phyloP scores from a whole-genome alignment of 306 rosid genomes.

The Quillaja saponaria region DNA sequence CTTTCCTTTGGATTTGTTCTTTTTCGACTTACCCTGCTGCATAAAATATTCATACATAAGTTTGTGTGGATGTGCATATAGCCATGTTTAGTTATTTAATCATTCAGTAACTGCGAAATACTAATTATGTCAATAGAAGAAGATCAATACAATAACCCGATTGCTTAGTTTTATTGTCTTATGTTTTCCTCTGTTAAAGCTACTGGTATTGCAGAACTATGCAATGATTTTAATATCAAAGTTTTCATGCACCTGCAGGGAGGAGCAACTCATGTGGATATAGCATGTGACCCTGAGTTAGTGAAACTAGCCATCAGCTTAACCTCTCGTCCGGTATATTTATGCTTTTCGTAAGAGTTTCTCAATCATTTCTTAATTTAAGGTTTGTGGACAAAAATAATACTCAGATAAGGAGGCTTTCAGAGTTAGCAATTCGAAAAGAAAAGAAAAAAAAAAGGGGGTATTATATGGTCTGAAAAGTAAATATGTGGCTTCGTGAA shows the following conservation, averaged over 20 bases:
- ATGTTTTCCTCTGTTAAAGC: slow-evolving; percentile 12
- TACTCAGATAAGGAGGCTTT: too few relatives aligned
- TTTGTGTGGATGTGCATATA: background rate
- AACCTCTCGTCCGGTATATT: slow-evolving; percentile 81
- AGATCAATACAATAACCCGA: too few relatives aligned
- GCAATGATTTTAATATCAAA: too few relatives aligned
- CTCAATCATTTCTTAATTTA: slow-evolving; percentile 9
- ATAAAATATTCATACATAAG: background rate
- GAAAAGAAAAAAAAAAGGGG: too few relatives aligned
- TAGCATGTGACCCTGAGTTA: slow-evolving; percentile 91
- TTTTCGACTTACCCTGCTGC: background rate
- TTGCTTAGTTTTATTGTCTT: background rate
- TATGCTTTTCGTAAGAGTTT: background rate
- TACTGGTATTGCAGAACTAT: slow-evolving; percentile 10
- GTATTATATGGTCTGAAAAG: too few relatives aligned
- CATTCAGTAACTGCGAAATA: background rate
- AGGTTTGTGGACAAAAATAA: slow-evolving; percentile 9
- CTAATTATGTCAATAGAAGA: too few relatives aligned
- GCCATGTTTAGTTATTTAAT: background rate
- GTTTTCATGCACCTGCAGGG: slow-evolving; percentile 49
- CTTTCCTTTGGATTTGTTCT: too few relatives aligned
- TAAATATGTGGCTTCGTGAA: too few relatives aligned
- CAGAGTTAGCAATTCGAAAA: too few relatives aligned
- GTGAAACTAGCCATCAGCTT: slow-evolving; percentile 81
- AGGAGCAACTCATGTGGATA: slow-evolving; percentile 97